Evolutionary conservation across 1,139 yeast species (phyloP).

Genomic region (Yamadazyma oceani): DNA sequence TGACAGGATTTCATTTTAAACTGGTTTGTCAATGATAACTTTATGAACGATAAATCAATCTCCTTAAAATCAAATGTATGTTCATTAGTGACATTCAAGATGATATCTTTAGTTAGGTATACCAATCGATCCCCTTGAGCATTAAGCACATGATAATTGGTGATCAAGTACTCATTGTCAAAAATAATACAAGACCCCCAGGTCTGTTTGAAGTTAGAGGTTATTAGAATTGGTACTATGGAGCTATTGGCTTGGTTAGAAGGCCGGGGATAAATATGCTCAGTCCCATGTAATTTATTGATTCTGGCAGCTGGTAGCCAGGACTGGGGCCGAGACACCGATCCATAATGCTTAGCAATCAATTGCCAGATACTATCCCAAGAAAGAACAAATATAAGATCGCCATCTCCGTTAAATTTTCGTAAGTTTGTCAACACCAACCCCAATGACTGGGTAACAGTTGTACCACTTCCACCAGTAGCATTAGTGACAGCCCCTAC

Average conservation of each 20-base stretch:
- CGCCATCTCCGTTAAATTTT: conserved; percentile 63
- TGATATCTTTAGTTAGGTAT: conserved; percentile 5
- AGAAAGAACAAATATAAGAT: conserved; percentile 48
- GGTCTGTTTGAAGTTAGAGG: conserved; percentile 11
- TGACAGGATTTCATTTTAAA: conserved; percentile 7
- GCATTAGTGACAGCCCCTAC: conserved; percentile 53
- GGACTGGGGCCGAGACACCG: too few relatives aligned
- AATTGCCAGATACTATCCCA: conserved; percentile 35
- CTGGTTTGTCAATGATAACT: conserved; percentile 18
- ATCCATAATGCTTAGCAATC: conserved; percentile 6
- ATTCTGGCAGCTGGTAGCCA: conserved; percentile 1
- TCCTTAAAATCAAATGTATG: conserved; percentile 29
- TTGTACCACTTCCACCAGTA: not conserved
- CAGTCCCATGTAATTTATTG: conserved; percentile 2
- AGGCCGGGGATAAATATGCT: too few relatives aligned
- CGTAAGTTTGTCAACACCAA: conserved; percentile 51
- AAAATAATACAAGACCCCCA: conserved; percentile 42
- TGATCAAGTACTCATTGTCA: conserved; percentile 27
- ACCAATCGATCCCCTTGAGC: conserved; percentile 18
- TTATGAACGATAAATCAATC: conserved; percentile 40
- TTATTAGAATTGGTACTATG: conserved; percentile 20
- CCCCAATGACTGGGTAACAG: conserved; percentile 33
- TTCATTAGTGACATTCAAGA: conserved; percentile 14
- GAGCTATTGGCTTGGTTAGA: conserved; percentile 6
- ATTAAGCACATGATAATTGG: conserved; percentile 38